Evolutionary conservation across 352 stramenopile genomes (phyloP), one percentile per base, ranked within the genome.

Genomic region (Globisporangium iwayamae): DNA sequence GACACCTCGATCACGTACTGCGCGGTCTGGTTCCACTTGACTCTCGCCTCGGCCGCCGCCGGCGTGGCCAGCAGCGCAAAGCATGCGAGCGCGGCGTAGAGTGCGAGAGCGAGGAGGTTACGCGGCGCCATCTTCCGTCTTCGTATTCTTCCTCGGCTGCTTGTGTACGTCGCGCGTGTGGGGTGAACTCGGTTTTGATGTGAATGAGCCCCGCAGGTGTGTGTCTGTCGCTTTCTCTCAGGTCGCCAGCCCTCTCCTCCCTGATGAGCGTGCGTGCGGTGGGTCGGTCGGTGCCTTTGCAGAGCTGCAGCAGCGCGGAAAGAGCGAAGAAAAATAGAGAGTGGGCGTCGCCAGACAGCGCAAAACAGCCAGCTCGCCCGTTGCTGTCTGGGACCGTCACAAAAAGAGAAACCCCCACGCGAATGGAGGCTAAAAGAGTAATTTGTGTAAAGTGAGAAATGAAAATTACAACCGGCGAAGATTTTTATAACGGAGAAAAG

Each of bases 11-110:
- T 85, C 51, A 70, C 55, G 73, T 89, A 93, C 53, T 71, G 68
- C 1, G 85, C 69, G 41, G 75, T 80, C 70, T 90, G 81, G 80
- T 93, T 93, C 66, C 87, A 93, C 50, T 73, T 79, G 53, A 81
- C n/a, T 25, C 43, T 34, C 41, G 61, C 73, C 56, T 69, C 69
- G 45, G 68, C 66, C 30, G 22, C 30, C 16, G 22, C 63, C 1
- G 25, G 30, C 13, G 60, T 46, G 34, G 56, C 32, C 20, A 73
- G 51, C 57, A 78, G 55, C 16, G 63, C 56, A 7, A 36, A 36
- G 43, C 72, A 39, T 10, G 67, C 41, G 25, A 69, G 32, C 53
- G 43, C 43, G 25, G 50, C 50, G 13, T 13, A 48, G 54, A 55
- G 11, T 61, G 50, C 14, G 71, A 62, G 47, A 53, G 13, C 3